phyloP scores from a whole-genome alignment of 2,329 filamentous ascomycete genomes.

The Penicillium sp. region DNA sequence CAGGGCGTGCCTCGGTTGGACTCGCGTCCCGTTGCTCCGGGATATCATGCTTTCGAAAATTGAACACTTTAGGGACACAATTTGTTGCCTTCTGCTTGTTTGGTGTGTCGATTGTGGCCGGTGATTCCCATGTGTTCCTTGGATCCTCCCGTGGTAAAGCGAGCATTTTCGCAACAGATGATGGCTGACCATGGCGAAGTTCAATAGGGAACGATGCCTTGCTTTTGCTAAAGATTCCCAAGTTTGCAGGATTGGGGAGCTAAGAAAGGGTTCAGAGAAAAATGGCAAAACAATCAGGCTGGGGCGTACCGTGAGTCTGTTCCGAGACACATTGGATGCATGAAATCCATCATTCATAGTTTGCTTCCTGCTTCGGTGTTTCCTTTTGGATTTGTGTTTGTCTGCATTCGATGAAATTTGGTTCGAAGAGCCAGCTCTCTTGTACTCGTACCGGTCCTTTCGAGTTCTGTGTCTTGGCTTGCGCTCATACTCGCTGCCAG shows the following conservation, averaged over 20 bases:
- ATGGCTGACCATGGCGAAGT: slow-evolving; percentile 15
- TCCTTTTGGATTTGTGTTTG: slow-evolving; percentile 22
- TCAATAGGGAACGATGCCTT: slow-evolving; percentile 31
- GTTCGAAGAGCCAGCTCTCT: slow-evolving; percentile 10
- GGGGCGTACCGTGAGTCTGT: slow-evolving; percentile 50
- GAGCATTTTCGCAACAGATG: neutral
- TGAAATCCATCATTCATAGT: slow-evolving; percentile 53
- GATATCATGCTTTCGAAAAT: neutral
- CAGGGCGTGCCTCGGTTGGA: neutral
- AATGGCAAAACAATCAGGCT: neutral
- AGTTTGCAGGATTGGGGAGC: slow-evolving; percentile 20
- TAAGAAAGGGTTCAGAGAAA: slow-evolving; percentile 10
- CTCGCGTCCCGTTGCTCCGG: neutral
- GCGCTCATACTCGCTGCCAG: slow-evolving; percentile 43
- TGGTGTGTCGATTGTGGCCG: neutral
- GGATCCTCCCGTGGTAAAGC: slow-evolving; percentile 9
- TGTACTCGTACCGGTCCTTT: slow-evolving; percentile 52
- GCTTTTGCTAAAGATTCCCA: slow-evolving; percentile 37
- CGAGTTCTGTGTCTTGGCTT: slow-evolving; percentile 53
- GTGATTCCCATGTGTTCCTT: too few relatives aligned
- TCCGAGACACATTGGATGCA: slow-evolving; percentile 50
- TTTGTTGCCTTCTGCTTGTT: neutral
- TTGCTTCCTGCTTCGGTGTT: slow-evolving; percentile 24
- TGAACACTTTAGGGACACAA: neutral
- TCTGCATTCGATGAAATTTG: slow-evolving; percentile 2